Evolutionary conservation across 2,329 filamentous ascomycete genomes (phyloP), one percentile per base, ranked within the genome.

Genomic region (Aureobasidium sp.): DNA sequence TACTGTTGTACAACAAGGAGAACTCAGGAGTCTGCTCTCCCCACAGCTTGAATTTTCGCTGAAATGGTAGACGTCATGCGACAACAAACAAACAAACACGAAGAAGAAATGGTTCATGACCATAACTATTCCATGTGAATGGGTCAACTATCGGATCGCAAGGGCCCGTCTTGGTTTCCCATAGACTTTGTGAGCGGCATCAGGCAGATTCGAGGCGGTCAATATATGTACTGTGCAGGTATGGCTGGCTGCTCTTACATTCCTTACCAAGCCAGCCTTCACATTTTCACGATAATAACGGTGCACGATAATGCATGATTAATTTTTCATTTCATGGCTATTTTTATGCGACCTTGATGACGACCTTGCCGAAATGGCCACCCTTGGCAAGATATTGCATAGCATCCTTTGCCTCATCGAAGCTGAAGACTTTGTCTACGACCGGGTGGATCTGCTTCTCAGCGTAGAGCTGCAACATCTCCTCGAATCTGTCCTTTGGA

Each of bases 401-500:
- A 0, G 77, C 77, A 57, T 77, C 75, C 7, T 76, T 74, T 0
- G 75, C 71, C 59, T 77, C 63, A 1, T 76, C 72, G 62, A 79
- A 79, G 0, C 70, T 65, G 64, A 77, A 78, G 12, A 74, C 70
- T 51, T 67, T 69, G 62, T 78, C 76, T 1, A 79, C 70, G 1
- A 78, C 74, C 0, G 76, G 75, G 34, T 68, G 71, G 23, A 78
- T 76, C 64, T 73, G 57, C 64, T 78, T 75, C 60, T 73, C 68
- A 1, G 72, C 69, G 64, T 78, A 78, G 63, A 79, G 78, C 36
- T 60, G 34, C 51, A 73, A 65, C 75, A 78, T 76, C 65, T 76
- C 72, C 62, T 76, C 75, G 20, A 79, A 81, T 44, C 79, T 74
- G 64, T 84, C 82, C 65, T 78, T 79, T 0, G 86, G 84, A 0